phyloP scores from a whole-genome alignment of 192 early-diverging fungal species.

The Backusella liffmaniae region DNA sequence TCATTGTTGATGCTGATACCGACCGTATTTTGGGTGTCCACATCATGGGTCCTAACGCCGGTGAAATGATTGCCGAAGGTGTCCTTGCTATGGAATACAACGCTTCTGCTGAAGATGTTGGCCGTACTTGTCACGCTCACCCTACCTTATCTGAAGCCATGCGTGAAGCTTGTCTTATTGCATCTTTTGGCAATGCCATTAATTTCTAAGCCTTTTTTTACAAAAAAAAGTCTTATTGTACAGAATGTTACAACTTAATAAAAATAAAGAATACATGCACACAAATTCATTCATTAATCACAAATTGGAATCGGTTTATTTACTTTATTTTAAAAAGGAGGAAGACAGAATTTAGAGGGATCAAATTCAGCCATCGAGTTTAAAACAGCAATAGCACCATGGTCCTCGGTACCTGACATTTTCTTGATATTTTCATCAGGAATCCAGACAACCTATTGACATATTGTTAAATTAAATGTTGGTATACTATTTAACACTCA shows the following conservation, averaged over 20 bases:
- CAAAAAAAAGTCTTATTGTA: conserved; percentile 1
- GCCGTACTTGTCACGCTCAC: conserved; percentile 96
- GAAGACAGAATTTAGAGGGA: conserved; percentile 36
- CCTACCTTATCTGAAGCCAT: conserved; percentile 97
- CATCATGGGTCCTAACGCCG: conserved; percentile 98
- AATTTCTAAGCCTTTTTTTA: conserved; percentile 54
- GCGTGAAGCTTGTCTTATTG: conserved; percentile 94
- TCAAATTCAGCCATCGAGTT: conserved; percentile 66
- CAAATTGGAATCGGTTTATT: neutral
- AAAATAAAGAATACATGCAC: neutral
- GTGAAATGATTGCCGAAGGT: conserved; percentile 99
- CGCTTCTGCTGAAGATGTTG: conserved; percentile 95
- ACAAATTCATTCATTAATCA: neutral
- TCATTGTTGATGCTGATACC: conserved; percentile 94
- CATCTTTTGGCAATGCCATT: conserved; percentile 80
- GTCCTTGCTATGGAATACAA: conserved; percentile 97
- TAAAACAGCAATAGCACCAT: conserved; percentile 58
- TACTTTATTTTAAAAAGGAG: neutral
- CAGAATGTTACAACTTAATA: conserved; percentile 11
- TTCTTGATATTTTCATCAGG: conserved; percentile 68
- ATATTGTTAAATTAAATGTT: neutral
- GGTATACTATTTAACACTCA: neutral
- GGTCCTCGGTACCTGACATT: conserved; percentile 39
- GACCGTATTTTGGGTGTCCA: conserved; percentile 96
- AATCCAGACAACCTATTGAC: conserved; percentile 73